Base-by-base conservation (phyloP, 2,329 filamentous ascomycete genomes). In the Trichocomaceae sp. region DNA sequence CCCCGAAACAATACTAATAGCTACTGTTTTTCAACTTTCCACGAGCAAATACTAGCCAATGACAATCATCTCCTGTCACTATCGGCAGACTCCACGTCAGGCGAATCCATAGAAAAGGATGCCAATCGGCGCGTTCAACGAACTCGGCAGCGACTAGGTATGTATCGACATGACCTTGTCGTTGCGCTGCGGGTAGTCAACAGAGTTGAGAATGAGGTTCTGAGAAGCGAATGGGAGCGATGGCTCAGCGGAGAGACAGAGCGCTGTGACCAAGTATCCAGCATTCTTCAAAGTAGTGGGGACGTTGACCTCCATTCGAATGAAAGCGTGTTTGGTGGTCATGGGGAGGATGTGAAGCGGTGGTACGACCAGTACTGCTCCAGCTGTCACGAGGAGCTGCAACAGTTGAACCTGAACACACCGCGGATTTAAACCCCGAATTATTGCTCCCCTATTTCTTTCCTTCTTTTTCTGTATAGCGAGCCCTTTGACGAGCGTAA, bases 161-260 rank as follows among this genome's bases (percentile, higher is more conserved):
- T 83, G 2, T 93, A 96, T 68, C 81, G 93, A 2, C 90, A 99
- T 69, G 90, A 97, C 66, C 77, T 99, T 19, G 75, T 97, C 2
- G 91, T 99, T 5, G 90, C 91, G 5, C 84, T 97, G 76, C 84
- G 91, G 4, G 83, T 96, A 2, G 85, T 97, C 58, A 96, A 97
- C 71, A 86, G 81, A 55, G 84, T 97, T 26, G 93, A 97, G 76
- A 80, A 82, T 56, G 90, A 96, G 69, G 85, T 96, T 69, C 72
- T 97, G 52, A 82, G 84, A 64, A 86, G 87, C 0, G 92, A 96
- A 70, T 99, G 90, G 86, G 91, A 96, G 74, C 88, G 88, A 60
- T 99, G 92, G 91, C 79, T 97, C 29, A 72, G 81, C 2, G 86
- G 88, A 61, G 93, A 99, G 73, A 85, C 84, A 60, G 72, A 78